phyloP scores from a whole-genome alignment of 2,329 filamentous ascomycete genomes.

The Ceratocystis destructans region DNA sequence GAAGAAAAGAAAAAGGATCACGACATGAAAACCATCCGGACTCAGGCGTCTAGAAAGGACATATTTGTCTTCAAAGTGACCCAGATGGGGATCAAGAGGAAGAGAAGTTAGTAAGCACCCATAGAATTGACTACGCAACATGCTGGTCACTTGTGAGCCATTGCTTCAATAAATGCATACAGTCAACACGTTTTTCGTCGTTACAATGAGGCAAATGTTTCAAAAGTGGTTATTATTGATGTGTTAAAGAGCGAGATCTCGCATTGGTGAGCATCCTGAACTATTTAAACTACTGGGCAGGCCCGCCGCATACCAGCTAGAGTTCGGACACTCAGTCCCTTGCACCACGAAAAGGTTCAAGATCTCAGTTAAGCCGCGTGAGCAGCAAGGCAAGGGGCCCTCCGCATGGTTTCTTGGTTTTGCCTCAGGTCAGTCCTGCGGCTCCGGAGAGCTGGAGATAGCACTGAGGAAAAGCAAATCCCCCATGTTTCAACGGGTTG shows the following conservation, averaged over 20 bases:
- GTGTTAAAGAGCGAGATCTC: slow-evolving; percentile 13
- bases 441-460: not conserved
- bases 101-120: not conserved
- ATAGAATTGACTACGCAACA: too few relatives aligned
- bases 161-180: too few relatives aligned
- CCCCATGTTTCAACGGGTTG: slow-evolving; percentile 23
- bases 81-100: not conserved
- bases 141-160: too few relatives aligned
- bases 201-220: too few relatives aligned
- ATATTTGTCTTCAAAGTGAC: not conserved
- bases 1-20: not conserved
- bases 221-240: not conserved
- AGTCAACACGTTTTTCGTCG: too few relatives aligned
- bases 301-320: not conserved
- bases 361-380: slow-evolving; percentile 11
- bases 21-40: not conserved
- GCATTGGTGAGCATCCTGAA: slow-evolving; percentile 8
- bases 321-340: slow-evolving; percentile 19
- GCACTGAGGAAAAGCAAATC: slow-evolving; percentile 3
- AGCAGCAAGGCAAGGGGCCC: slow-evolving; percentile 20
- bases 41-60: not conserved
- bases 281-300: not conserved
- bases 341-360: slow-evolving; percentile 23
- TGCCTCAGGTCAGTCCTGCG: slow-evolving; percentile 7
- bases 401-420: slow-evolving; percentile 20